Conservation (phyloP, 371 early-diverging fungal genomes). For the Haplosporangium sp. region DNA sequence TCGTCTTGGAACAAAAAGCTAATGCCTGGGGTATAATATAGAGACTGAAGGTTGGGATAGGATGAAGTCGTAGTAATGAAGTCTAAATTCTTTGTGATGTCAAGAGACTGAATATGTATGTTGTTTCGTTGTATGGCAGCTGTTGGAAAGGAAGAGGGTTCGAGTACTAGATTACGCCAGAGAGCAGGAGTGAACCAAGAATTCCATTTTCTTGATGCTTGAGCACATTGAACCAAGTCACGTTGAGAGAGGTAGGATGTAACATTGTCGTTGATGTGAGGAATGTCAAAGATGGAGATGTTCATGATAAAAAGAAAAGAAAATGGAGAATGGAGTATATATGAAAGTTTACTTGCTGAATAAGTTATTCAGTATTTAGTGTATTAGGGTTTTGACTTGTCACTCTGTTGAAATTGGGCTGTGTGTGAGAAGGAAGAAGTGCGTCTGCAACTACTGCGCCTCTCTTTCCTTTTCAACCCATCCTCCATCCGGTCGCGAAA, state of each 20-base stretch:
- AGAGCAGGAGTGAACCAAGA: not conserved
- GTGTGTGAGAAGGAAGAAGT: too few species aligned
- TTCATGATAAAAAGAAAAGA: too few species aligned
- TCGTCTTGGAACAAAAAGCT: not conserved
- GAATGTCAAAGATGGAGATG: conserved; percentile 1
- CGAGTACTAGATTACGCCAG: not conserved
- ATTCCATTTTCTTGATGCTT: not conserved
- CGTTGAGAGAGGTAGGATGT: not conserved
- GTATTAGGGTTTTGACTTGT: too few species aligned
- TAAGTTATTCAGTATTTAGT: too few species aligned
- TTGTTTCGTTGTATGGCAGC: not conserved
- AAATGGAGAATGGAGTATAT: too few species aligned
- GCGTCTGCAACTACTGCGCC: too few species aligned
- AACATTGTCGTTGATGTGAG: not conserved
- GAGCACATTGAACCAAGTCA: not conserved
- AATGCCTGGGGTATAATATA: not conserved
- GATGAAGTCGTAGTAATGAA: not conserved
- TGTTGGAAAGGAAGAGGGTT: not conserved
- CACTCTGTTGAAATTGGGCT: too few species aligned
- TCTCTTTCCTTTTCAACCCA: too few species aligned
- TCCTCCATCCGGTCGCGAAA: too few species aligned
- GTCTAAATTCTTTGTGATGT: not conserved
- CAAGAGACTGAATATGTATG: not conserved
- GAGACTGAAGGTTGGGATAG: conserved; percentile 1
- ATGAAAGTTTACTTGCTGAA: too few species aligned